Base-by-base conservation (phyloP, 768 basidiomycete genomes). In the Flagelloscypha sp. region DNA sequence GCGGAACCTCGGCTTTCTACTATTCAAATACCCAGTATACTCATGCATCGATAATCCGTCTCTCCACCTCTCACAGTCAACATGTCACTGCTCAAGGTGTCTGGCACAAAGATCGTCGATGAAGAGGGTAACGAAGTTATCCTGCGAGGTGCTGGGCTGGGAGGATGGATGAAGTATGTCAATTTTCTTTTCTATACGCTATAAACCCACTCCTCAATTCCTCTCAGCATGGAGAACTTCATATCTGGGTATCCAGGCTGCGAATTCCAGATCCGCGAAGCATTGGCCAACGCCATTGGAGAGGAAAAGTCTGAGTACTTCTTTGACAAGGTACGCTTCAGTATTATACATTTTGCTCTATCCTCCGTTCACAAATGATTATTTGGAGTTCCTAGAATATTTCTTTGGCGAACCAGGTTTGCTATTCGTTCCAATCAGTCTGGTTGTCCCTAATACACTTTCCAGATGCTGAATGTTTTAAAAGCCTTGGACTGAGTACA, bases 161-260 rank as follows among this genome's bases (percentile, higher is more conserved):
- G 83, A 42, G 83, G 84, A 50, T 85, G 84, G 83, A 81, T 87
- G 79, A 84, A 79, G 84, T 85, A 48, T 55, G 83, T 70, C 22
- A 27, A 9, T 36, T 10, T 13, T 42, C 28, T 36, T 28, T 21
- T 13, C 28, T 35, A 20, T 30, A 39, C 24, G 12, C 28, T 20
- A 23, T 40, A 12, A 38, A 23, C 10, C 15, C 6, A 28, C 2
- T n/a, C 10, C 21, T 27, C 6, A 27, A 21, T 12, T 38, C 5
- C 33, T 41, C 19, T 18, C 38, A 81, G 77, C 54, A 79, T 80
- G 79, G 80, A 84, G 58, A 84, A 83, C 56, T 83, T 83, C 48
- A 81, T 84, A 38, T 71, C 74, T 36, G 76, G 80, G 9, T 88
- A 78, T 53, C 83, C 86, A 39, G 86, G 84, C 4, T 84, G 84